Evolutionary conservation across 169 alveolate species (phyloP).

Genomic region (Miamiensis avidus): DNA sequence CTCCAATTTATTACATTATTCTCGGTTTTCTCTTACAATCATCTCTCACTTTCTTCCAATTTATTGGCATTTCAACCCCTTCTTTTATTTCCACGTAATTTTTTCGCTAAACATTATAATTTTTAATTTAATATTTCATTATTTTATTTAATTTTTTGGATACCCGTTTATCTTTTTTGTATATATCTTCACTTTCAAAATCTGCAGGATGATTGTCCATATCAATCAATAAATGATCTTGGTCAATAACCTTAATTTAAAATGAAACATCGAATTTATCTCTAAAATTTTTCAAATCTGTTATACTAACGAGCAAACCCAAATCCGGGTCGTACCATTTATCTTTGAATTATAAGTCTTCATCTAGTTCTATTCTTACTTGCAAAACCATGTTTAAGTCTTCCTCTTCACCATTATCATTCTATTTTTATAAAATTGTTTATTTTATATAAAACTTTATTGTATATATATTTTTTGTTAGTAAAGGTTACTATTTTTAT

Average conservation of each 20-base stretch:
- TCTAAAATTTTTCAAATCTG: not conserved
- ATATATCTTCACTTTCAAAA: not conserved
- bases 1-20: not conserved
- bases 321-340: not conserved
- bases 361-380: not conserved
- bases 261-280: not conserved
- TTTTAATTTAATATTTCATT: too few relatives aligned
- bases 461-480: too few relatives aligned
- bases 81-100: not conserved
- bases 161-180: not conserved
- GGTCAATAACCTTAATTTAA: too few relatives aligned
- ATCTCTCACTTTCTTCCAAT: not conserved
- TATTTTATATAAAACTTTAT: too few relatives aligned
- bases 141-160: too few relatives aligned
- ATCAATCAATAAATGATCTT: not conserved
- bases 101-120: not conserved
- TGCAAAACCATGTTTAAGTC: not conserved
- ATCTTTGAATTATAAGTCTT: not conserved
- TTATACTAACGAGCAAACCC: not conserved
- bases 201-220: not conserved
- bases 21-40: not conserved
- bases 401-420: not conserved
- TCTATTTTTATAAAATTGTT: not conserved
- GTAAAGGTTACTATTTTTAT: not conserved
- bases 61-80: not conserved